Evolutionary conservation across 176 grass and related monocot species (phyloP).

Genomic region (Tillandsia fasciculata): DNA sequence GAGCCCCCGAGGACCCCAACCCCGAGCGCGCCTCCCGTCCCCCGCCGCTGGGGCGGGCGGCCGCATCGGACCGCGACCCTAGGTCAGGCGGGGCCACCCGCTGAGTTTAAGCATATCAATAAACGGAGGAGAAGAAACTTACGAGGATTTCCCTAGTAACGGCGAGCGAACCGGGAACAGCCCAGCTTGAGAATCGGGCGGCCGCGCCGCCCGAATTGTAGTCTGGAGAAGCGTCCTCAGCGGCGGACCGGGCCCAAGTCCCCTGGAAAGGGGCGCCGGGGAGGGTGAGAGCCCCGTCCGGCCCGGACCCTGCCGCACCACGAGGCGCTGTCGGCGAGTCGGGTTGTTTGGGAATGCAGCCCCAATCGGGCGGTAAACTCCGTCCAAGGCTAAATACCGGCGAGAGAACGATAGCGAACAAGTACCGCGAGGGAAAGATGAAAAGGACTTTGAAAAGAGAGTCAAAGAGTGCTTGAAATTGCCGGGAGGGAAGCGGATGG

Average conservation of each 20-base stretch:
- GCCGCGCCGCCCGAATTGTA: conserved; percentile 14
- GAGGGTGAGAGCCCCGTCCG: conserved; percentile 65
- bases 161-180: conserved; percentile 35
- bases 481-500: conserved; percentile 42
- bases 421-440: conserved; percentile 36
- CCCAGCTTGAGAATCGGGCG: conserved; percentile 24
- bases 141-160: conserved; percentile 35
- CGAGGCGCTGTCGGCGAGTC: conserved; percentile 35
- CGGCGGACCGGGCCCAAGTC: conserved; percentile 23
- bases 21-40: too few relatives aligned
- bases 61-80: too few relatives aligned
- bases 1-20: too few relatives aligned
- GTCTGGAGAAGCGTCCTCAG: conserved; percentile 26
- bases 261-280: conserved; percentile 48
- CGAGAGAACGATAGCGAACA: conserved; percentile 46
- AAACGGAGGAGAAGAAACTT: neutral
- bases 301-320: conserved; percentile 44
- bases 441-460: conserved; percentile 42
- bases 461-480: conserved; percentile 36
- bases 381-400: conserved; percentile 47
- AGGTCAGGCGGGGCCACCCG: neutral
- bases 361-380: neutral
- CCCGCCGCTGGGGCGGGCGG: too few relatives aligned
- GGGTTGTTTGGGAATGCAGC: neutral
- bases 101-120: neutral